Evolutionary conservation across 495 filamentous ascomycete genomes (phyloP).

Genomic region (Talaromyces ruber): DNA sequence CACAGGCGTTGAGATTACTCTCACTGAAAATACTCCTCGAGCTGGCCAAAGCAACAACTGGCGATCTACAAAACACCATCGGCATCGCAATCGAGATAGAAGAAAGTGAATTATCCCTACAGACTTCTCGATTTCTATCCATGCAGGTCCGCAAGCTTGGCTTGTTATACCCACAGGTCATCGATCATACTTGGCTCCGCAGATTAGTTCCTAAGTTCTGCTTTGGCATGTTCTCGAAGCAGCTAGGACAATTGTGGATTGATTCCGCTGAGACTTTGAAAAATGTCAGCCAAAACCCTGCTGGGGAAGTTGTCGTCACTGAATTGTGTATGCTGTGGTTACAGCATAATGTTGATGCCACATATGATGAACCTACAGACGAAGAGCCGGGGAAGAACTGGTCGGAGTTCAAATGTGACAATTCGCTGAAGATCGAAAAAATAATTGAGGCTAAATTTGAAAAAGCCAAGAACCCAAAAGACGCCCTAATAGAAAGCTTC

Average conservation of each 20-base stretch:
- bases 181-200: constrained; percentile 53
- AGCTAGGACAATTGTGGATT: constrained; percentile 75
- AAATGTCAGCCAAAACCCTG: constrained; percentile 58
- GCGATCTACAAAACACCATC: constrained; percentile 34
- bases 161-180: constrained; percentile 45
- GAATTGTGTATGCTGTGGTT: constrained; percentile 76
- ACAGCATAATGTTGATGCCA: constrained; percentile 31
- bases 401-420: constrained; percentile 73
- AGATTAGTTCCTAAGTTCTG: constrained; percentile 70
- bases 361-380: constrained; percentile 17
- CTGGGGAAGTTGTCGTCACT: constrained; percentile 65
- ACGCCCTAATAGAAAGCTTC: constrained; percentile 22
- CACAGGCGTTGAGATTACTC: constrained; percentile 58
- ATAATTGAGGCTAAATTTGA: constrained; percentile 25
- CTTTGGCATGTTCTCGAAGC: constrained; percentile 83
- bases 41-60: constrained; percentile 22
- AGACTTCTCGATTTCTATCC: constrained; percentile 63
- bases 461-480: constrained; percentile 11
- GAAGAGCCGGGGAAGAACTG: constrained; percentile 7
- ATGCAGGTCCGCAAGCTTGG: constrained; percentile 80
- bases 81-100: constrained; percentile 59
- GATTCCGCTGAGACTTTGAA: constrained; percentile 68
- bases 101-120: constrained; percentile 62
- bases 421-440: constrained; percentile 51
- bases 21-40: constrained; percentile 58